These are phyloP conservation scores for Odontarrhena argentea DNA, from an alignment of 345 rosid species.

Conservation along the genomic window DNA sequence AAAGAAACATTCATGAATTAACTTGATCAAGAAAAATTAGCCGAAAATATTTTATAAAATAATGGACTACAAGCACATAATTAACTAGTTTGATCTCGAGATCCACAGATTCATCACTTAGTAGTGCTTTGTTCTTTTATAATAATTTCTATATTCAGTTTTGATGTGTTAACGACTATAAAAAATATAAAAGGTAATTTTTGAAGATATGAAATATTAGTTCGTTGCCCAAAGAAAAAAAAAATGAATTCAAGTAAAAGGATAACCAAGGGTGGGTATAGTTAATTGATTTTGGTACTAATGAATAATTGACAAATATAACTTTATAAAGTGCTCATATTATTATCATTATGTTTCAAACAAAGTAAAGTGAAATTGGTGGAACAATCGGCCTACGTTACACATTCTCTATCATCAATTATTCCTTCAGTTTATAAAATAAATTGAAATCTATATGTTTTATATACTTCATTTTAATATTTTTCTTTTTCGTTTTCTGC, in stretches of 20 bases:
- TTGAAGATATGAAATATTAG: no score
- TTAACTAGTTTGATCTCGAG: no score
- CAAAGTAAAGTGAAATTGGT: constrained; percentile 14
- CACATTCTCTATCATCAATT: constrained; percentile 39
- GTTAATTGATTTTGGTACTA: constrained; percentile 6
- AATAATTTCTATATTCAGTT: background rate
- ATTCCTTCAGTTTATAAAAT: constrained; percentile 8
- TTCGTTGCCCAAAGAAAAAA: no score
- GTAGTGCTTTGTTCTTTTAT: no score
- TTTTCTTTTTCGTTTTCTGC: background rate
- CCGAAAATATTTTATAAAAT: no score
- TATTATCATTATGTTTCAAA: constrained; percentile 26
- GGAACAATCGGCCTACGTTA: constrained; percentile 37
- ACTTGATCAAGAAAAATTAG: no score
- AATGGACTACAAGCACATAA: no score
- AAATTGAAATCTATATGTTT: background rate
- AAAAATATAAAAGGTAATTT: background rate
- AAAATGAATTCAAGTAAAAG: background rate
- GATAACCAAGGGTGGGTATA: constrained; percentile 11
- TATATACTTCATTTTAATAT: background rate
- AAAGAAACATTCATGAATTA: no score
- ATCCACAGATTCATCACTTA: no score
- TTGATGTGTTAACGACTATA: background rate
- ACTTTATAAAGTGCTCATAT: constrained; percentile 29
- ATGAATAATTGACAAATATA: background rate